phyloP scores from a whole-genome alignment of 345 rosid species.

The Gossypioides kirkii region DNA sequence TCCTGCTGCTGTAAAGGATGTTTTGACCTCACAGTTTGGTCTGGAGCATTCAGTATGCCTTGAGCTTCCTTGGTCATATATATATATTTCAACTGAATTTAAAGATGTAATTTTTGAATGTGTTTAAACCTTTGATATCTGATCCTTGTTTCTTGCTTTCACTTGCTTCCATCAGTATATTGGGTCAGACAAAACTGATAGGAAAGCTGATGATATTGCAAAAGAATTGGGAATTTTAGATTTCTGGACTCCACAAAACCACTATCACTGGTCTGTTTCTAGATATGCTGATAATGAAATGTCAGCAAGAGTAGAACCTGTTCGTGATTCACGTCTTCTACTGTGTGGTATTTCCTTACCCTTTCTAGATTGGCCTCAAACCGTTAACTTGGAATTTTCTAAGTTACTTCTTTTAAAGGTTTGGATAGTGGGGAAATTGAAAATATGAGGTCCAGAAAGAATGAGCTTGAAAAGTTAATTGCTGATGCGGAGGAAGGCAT shows the following conservation, averaged over 20 bases:
- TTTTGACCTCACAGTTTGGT: slow-evolving; percentile 66
- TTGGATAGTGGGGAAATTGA: slow-evolving; percentile 69
- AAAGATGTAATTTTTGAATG: neutral
- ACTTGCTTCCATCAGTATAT: slow-evolving; percentile 46
- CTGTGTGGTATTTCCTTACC: slow-evolving; percentile 42
- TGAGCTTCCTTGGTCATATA: slow-evolving; percentile 15
- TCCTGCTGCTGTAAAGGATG: slow-evolving; percentile 83
- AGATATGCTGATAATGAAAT: slow-evolving; percentile 70
- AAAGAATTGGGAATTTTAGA: slow-evolving; percentile 55
- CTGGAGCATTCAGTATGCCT: slow-evolving; percentile 67
- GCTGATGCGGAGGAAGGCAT: slow-evolving; percentile 36
- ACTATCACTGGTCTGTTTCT: slow-evolving; percentile 79
- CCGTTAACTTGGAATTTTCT: neutral
- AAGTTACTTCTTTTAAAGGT: slow-evolving; percentile 29
- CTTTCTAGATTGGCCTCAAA: neutral
- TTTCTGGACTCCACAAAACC: slow-evolving; percentile 94
- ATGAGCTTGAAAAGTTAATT: slow-evolving; percentile 53
- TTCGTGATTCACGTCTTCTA: slow-evolving; percentile 65
- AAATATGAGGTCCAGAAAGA: slow-evolving; percentile 50
- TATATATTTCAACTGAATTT: slow-evolving; percentile 4
- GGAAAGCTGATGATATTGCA: slow-evolving; percentile 73
- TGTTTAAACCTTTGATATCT: neutral
- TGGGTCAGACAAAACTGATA: slow-evolving; percentile 76
- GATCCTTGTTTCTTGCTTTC: slow-evolving; percentile 5
- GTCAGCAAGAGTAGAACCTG: slow-evolving; percentile 74